A percentile compares a stretch with the other conserved stretches of the same genome.
Conservation (phyloP, 2,329 filamentous ascomycete species). For the Colletotrichum sojae region DNA sequence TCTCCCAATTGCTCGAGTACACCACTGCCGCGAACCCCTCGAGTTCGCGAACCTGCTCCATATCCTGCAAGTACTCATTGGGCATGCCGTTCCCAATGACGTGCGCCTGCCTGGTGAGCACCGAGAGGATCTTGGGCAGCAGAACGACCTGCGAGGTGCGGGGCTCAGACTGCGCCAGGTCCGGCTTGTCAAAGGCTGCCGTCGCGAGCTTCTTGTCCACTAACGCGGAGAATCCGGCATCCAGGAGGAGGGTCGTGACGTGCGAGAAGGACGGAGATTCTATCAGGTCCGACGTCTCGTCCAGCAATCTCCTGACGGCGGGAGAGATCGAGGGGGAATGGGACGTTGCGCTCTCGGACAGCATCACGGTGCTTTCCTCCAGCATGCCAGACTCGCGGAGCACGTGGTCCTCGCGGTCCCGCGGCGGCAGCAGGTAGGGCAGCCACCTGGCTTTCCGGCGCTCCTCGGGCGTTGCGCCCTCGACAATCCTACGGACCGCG, state of each 20-base stretch:
- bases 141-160: conserved; percentile 71
- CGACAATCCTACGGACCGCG: conserved; percentile 86
- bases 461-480: conserved; percentile 69
- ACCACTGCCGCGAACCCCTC: conserved; percentile 90
- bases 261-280: conserved; percentile 93
- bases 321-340: conserved; percentile 61
- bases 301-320: conserved; percentile 85
- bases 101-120: conserved; percentile 92
- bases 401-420: conserved; percentile 84
- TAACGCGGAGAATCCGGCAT: conserved; percentile 87
- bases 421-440: conserved; percentile 83
- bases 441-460: conserved; percentile 77
- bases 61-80: conserved; percentile 79
- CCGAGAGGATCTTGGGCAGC: conserved; percentile 89
- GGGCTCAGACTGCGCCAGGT: conserved; percentile 36
- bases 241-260: conserved; percentile 88
- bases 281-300: conserved; percentile 95
- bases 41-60: conserved; percentile 82
- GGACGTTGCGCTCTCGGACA: conserved; percentile 48
- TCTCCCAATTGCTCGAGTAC: conserved; percentile 87
- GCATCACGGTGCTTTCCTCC: conserved; percentile 62
- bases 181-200: conserved; percentile 80
- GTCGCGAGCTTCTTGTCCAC: conserved; percentile 85
- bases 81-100: conserved; percentile 84
- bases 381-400: conserved; percentile 88